Percentiles rank a stretch among this genome's conserved stretches.
Evolutionary conservation across 768 basidiomycete genomes (phyloP).

Genomic region (Tylopilus intermedius): DNA sequence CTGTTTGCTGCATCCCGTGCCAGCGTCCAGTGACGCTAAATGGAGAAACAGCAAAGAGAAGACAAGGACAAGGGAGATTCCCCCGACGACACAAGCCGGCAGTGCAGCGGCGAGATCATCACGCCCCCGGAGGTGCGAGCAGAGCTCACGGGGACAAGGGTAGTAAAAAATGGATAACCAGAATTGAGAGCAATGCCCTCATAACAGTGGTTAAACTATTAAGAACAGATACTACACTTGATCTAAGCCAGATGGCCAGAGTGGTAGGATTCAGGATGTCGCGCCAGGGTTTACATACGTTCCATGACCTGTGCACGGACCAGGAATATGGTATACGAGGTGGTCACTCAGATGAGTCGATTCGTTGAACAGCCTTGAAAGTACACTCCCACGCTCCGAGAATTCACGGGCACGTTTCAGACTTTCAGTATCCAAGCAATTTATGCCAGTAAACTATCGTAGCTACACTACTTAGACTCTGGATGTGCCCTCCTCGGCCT

Average conservation of each 20-base stretch:
- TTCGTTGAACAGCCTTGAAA: background rate
- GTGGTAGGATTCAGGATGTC: constrained; percentile 28
- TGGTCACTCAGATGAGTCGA: too few species aligned
- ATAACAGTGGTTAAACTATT: constrained; percentile 53
- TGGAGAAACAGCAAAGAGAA: constrained; percentile 16
- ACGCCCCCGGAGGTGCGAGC: constrained; percentile 37
- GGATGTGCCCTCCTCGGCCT: constrained; percentile 8
- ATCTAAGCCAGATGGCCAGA: constrained; percentile 66
- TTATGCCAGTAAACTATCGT: constrained; percentile 26
- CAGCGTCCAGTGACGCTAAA: background rate
- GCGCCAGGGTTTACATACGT: background rate
- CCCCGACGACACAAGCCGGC: constrained; percentile 60
- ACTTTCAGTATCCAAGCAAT: constrained; percentile 21
- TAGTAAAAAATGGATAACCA: constrained; percentile 45
- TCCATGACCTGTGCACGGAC: constrained; percentile 5
- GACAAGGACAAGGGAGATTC: constrained; percentile 22
- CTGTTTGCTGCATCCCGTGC: constrained; percentile 11
- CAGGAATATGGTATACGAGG: background rate
- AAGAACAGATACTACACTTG: constrained; percentile 78
- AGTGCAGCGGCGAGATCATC: constrained; percentile 40
- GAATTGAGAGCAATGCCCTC: constrained; percentile 47
- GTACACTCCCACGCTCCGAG: background rate
- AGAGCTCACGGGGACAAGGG: constrained; percentile 31
- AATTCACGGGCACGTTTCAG: background rate
- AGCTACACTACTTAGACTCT: constrained; percentile 22